A percentile compares a stretch with the other conserved stretches of the same genome.
These are phyloP conservation scores for Diospyros lotus DNA, from an alignment of 148 eudicot genomes.

Conservation along the genomic window DNA sequence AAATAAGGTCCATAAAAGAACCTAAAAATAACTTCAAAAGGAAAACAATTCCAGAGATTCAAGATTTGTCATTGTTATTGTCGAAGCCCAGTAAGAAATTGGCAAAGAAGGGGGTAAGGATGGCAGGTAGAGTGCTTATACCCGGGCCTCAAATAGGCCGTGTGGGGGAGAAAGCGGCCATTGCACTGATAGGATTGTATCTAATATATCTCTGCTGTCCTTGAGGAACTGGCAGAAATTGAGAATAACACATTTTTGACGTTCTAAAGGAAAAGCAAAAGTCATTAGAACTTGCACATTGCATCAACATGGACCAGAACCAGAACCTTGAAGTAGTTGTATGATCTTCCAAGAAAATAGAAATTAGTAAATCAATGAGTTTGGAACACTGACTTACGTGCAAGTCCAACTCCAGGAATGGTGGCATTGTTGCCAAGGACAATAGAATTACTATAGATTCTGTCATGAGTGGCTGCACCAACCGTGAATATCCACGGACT, in stretches of 20 bases:
- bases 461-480: conserved; percentile 96
- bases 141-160: no score
- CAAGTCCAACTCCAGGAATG: conserved; percentile 85
- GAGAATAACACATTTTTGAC: neutral
- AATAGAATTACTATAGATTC: conserved; percentile 76
- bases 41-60: no score
- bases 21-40: no score
- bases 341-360: neutral
- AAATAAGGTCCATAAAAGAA: no score
- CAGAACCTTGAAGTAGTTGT: neutral
- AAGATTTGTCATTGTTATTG: neutral
- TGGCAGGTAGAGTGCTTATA: no score
- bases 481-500: conserved; percentile 99
- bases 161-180: no score
- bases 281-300: neutral
- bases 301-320: neutral
- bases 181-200: no score
- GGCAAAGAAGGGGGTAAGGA: neutral
- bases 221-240: no score
- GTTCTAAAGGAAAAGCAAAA: neutral
- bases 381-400: conserved; percentile 57
- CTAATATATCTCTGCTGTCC: no score
- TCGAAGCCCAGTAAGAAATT: neutral
- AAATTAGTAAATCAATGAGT: neutral
- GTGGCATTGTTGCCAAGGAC: conserved; percentile 75